Base-by-base conservation (phyloP, 1,284 basidiomycete species). In the Agroathelia rolfsii region DNA sequence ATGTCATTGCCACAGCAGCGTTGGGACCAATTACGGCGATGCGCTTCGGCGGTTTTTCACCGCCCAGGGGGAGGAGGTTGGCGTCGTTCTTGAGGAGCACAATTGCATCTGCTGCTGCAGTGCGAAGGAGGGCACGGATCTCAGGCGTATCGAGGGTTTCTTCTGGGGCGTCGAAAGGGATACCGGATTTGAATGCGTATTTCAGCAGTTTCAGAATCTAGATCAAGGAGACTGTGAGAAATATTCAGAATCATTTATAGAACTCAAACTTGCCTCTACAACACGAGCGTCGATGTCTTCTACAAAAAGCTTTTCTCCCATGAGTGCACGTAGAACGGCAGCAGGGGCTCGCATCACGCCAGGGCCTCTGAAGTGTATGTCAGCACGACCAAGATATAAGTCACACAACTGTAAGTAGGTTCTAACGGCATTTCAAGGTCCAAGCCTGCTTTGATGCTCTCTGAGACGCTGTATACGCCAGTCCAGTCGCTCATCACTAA, bases 11-110 rank as follows among this genome's bases (percentile, higher is more conserved):
- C 15, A 56, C 48, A 42, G 72, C 71, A 14, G 71, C 72, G 46
- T 75, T 73, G 13, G 69, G 65, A 0, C 73, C 74, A 36, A 76
- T 70, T 33, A 76, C 63, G 6, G 69, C 69, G 36, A 74, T 62
- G 30, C 56, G 62, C 42, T 61, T 64, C 36, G 46, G 30, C 2
- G 41, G 37, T 1, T 40, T 31, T 4, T 38, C 23, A n/a, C n/a
- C n/a, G 54, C 48, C 38, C 13, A 72, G 53, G 1, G 68, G 69
- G 5, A 72, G 53, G 16, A 69, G 28, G 4, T 48, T 42, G 6
- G 49, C 51, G 2, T 64, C 55, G 44, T 72, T 72, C 49, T 71
- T 72, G 21, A 71, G 53, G 3, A 72, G 52, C 3, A 70, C 67
- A 30, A 62, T 57, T 5, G 60, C 50, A 22, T 64, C 59, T 3